Base-by-base conservation (phyloP, 208 protist genomes). In the Angomonas ambiguus region DNA sequence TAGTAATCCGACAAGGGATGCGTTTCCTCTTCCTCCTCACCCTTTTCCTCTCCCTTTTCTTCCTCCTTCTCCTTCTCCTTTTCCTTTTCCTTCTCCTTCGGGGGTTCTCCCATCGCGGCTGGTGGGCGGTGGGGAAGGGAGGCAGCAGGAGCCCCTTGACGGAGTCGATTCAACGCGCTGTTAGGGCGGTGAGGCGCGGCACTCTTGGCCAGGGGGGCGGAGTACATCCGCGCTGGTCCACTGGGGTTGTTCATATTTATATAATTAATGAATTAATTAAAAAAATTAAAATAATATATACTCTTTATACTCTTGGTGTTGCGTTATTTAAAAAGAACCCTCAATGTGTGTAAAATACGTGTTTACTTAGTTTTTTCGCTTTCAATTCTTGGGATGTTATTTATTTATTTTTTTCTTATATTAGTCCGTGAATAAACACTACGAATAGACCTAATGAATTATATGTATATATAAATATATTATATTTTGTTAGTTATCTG, bases 1-100 rank as follows among this genome's bases (percentile, higher is more conserved):
- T 83, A 85, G 30, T 27, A 27, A 5, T 56, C 10, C 10, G 5
- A 30, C 10, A 56, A 5, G n/a, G n/a, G 24, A 24, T 56, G 11
- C 13, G 18, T 18, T 18, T 11, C 13, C 41, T 11, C 13, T 18
- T 11, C 13, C 41, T 11, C 13, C 41, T 11, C 13, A 11, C 13
- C 13, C 41, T 11, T 48, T 18, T 11, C 41, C 13, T 11, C 13
- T 11, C 13, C 41, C 13, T 11, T 18, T 20, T 11, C 41, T 11
- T 11, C 13, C 13, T 11, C 41, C 11, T 11, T 48, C 13, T 11
- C 41, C 13, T 11, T 11, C 13, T 11, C 41, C 13, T 11, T 18
- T 20, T 11, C 49, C n/a, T 27, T 20, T 18, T 18, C 49, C n/a
- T 18, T 30, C 10, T 11, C n/a, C n/a, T 27, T 18, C n/a, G 49